phyloP scores from a whole-genome alignment of 108 stramenopile genomes.

The Cyclotella kingstonii region DNA sequence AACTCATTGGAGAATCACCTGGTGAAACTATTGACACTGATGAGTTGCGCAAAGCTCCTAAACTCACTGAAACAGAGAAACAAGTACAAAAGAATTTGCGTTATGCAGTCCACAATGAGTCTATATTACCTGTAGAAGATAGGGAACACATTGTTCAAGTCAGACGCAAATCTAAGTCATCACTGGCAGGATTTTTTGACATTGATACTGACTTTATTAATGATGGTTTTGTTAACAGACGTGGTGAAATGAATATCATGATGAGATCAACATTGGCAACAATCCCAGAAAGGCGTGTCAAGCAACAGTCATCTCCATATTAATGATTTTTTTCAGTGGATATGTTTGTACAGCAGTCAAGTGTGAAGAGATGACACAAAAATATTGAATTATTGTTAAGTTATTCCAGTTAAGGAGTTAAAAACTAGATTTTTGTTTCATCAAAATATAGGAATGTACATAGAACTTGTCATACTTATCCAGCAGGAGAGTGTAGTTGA shows the following conservation, averaged over 20 bases:
- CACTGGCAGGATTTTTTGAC: slow-evolving; percentile 30
- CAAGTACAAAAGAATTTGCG: slow-evolving; percentile 36
- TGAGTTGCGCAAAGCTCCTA: slow-evolving; percentile 34
- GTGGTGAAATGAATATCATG: background rate
- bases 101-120: slow-evolving; percentile 47
- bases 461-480: too few species aligned
- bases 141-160: slow-evolving; percentile 32
- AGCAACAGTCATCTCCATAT: slow-evolving; percentile 7
- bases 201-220: slow-evolving; percentile 22
- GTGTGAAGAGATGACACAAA: too few species aligned
- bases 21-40: slow-evolving; percentile 54
- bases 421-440: too few species aligned
- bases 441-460: too few species aligned
- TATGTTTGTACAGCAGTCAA: too few species aligned
- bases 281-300: slow-evolving; percentile 1
- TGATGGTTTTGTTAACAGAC: slow-evolving; percentile 24
- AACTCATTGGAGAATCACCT: slow-evolving; percentile 49
- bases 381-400: too few species aligned
- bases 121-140: slow-evolving; percentile 28
- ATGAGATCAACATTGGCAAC: slow-evolving; percentile 1
- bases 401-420: too few species aligned
- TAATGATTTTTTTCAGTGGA: too few species aligned
- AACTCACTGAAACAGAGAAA: slow-evolving; percentile 45
- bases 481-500: too few species aligned
- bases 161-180: slow-evolving; percentile 2